These are phyloP conservation scores for Pseudogymnoascus sp. DNA, from an alignment of 2,329 filamentous ascomycete genomes.

Conservation along the genomic window DNA sequence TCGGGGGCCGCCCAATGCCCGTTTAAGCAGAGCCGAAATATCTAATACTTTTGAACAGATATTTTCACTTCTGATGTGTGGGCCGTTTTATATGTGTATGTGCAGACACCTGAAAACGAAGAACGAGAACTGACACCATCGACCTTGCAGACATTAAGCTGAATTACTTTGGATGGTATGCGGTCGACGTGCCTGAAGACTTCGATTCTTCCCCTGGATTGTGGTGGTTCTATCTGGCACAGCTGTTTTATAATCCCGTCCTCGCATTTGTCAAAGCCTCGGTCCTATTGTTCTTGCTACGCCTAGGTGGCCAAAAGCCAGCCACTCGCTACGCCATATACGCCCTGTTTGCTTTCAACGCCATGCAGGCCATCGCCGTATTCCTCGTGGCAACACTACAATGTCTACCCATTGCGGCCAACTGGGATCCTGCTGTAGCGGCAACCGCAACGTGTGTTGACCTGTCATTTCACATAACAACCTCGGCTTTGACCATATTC, in stretches of 20 bases:
- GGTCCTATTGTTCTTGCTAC: slow-evolving; percentile 39
- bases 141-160: slow-evolving; percentile 20
- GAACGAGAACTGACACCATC: neutral
- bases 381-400: slow-evolving; percentile 35
- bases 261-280: slow-evolving; percentile 40
- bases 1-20: neutral
- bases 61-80: neutral
- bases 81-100: slow-evolving; percentile 4
- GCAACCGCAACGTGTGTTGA: slow-evolving; percentile 30
- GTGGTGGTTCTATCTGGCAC: slow-evolving; percentile 27
- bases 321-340: slow-evolving; percentile 29
- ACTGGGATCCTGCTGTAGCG: slow-evolving; percentile 26
- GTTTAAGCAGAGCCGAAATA: neutral
- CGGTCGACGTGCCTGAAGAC: neutral
- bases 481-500: slow-evolving; percentile 34
- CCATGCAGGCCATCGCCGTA: slow-evolving; percentile 28
- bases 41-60: neutral
- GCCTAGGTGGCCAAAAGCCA: slow-evolving; percentile 33
- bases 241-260: slow-evolving; percentile 40
- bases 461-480: slow-evolving; percentile 29
- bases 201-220: neutral
- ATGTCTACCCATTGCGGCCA: slow-evolving; percentile 30
- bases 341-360: slow-evolving; percentile 18
- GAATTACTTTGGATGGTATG: slow-evolving; percentile 27
- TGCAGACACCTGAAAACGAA: neutral